Conservation (phyloP, 2,329 filamentous ascomycete species). For the Verticillium nonalfalfae region DNA sequence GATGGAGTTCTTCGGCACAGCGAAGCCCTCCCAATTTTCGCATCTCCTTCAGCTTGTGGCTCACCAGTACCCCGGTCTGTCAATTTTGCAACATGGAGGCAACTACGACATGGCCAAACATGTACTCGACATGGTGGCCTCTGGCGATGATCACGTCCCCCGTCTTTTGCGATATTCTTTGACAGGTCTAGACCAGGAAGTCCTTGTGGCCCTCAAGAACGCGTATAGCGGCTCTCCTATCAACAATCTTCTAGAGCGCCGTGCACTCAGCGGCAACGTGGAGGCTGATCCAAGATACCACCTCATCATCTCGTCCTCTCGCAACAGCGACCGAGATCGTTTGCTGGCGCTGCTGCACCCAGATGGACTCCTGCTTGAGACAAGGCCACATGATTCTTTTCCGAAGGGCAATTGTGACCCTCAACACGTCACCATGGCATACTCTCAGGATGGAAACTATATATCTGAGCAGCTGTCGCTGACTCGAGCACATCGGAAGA, state of each 20-base stretch:
- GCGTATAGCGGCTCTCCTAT: slow-evolving; percentile 9
- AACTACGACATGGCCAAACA: slow-evolving; percentile 9
- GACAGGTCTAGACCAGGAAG: slow-evolving; percentile 4
- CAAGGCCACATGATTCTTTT: not conserved
- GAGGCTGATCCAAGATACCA: slow-evolving; percentile 22
- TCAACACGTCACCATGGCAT: not conserved
- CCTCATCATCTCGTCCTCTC: slow-evolving; percentile 19
- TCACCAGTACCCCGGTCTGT: slow-evolving; percentile 30
- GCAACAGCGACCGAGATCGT: slow-evolving; percentile 6
- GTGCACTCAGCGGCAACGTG: slow-evolving; percentile 11
- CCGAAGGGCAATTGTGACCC: slow-evolving; percentile 1
- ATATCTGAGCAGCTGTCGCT: not conserved
- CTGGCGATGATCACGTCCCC: slow-evolving; percentile 16
- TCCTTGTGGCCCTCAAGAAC: not conserved
- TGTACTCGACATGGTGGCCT: slow-evolving; percentile 19
- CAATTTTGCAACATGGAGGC: slow-evolving; percentile 32
- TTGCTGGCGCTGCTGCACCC: slow-evolving; percentile 18
- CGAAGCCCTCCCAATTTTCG: slow-evolving; percentile 12
- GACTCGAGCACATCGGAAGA: not conserved
- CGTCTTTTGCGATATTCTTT: slow-evolving; percentile 26
- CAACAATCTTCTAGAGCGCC: slow-evolving; percentile 21
- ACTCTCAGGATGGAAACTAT: not conserved
- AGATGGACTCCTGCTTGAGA: slow-evolving; percentile 20
- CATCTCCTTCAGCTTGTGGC: slow-evolving; percentile 24
- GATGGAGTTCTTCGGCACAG: slow-evolving; percentile 18